A percentile compares a stretch with the other conserved stretches of the same genome.
phyloP scores from a whole-genome alignment of 495 filamentous ascomycete species.

The Aspergillus conjunctus region DNA sequence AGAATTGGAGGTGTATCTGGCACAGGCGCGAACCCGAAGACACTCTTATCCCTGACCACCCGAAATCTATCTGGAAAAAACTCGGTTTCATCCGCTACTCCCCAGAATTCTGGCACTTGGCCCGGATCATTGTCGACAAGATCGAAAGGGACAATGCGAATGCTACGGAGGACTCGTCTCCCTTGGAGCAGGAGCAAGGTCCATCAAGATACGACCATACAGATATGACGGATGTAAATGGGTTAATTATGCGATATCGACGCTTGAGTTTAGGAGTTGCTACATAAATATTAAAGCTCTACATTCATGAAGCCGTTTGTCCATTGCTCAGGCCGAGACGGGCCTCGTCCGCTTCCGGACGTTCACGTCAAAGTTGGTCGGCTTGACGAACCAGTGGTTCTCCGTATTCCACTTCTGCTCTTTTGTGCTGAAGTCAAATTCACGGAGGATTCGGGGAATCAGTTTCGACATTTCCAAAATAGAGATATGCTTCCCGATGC shows the following conservation, averaged over 20 bases:
- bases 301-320: background rate
- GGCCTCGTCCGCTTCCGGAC: conserved; percentile 15
- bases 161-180: conserved; percentile 9
- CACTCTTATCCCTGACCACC: conserved; percentile 22
- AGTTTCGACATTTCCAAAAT: conserved; percentile 52
- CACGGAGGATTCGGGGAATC: conserved; percentile 47
- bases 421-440: conserved; percentile 42
- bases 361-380: conserved; percentile 38
- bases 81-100: conserved; percentile 31
- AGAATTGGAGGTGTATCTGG: conserved; percentile 35
- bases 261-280: conserved; percentile 28
- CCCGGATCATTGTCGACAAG: conserved; percentile 27
- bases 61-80: conserved; percentile 32
- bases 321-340: background rate
- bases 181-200: background rate
- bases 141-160: conserved; percentile 15
- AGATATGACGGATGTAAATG: conserved; percentile 37
- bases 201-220: conserved; percentile 28
- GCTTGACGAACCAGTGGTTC: conserved; percentile 55
- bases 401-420: conserved; percentile 39
- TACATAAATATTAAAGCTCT: conserved; percentile 1
- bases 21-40: conserved; percentile 29
- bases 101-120: conserved; percentile 36
- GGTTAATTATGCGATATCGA: conserved; percentile 35
- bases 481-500: conserved; percentile 52